Base-by-base conservation (phyloP, 805 yeast species). In the Ogataea saltuana region DNA sequence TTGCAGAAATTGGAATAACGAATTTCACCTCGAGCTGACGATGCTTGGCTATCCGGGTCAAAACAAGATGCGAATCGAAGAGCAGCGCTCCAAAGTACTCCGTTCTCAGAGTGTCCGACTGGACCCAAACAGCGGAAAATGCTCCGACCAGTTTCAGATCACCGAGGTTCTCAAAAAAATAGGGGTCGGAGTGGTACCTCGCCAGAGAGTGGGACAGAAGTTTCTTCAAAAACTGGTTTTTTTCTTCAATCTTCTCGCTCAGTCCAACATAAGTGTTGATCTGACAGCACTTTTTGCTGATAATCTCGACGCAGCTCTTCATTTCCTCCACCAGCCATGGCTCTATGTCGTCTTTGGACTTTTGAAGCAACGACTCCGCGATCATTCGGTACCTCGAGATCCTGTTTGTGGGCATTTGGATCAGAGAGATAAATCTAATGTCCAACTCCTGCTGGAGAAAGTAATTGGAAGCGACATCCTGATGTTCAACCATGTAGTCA, bases 341-440 rank as follows among this genome's bases (percentile, higher is more conserved):
- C 22, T 41, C 45, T 4, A 45, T 45, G 42, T 58, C 63, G 13
- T 47, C 50, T 1, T 54, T 46, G 1, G 67, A 56, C 32, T 62
- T 53, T 27, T 68, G 65, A 7, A 57, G 40, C 29, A 74, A 49
- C 1, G 74, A 62, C 22, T 74, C 75, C n/a, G 76, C 49, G n/a
- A 80, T 67, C 26, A 80, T 60, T 41, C 71, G 67, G 53, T 80
- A 79, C 49, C 77, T 76, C 3, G 72, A 59, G 7, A 75, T 63
- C 48, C 85, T 59, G 30, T 72, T 59, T 9, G 77, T 65, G 3
- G 86, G 85, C 58, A 70, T 71, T 51, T 78, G 81, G 21, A 76
- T 59, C 48, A 80, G 64, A 0, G 84, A 78, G 23, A 59, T 53
- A 38, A 81, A 76, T 4, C 84, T 72, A 20, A 78, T 63, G 55